These are phyloP conservation scores for Heritiera fomes DNA, from an alignment of 345 rosid species.

Conservation along the genomic window DNA sequence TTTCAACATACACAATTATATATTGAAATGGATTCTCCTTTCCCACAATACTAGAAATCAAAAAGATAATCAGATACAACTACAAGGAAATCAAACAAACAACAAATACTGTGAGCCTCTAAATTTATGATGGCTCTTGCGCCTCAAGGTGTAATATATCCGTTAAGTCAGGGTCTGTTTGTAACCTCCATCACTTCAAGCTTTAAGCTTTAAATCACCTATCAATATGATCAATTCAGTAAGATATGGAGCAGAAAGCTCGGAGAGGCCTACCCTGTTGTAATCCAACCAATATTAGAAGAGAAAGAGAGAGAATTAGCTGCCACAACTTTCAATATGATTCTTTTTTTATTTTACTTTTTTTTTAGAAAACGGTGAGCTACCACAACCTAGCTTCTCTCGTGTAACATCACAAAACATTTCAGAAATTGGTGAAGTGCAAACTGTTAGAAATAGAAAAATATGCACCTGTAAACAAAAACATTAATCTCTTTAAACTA, in stretches of 20 bases:
- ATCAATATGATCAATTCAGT: neutral
- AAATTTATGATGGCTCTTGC: neutral
- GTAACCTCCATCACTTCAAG: neutral
- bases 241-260: too few relatives aligned
- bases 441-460: neutral
- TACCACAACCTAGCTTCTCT: neutral
- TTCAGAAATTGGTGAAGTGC: neutral
- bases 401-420: neutral
- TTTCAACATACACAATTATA: neutral
- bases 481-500: neutral
- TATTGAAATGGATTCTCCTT: neutral
- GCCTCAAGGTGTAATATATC: too few relatives aligned
- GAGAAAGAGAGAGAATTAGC: neutral
- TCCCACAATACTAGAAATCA: neutral
- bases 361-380: neutral
- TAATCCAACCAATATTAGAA: neutral
- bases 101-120: too few relatives aligned
- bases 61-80: neutral
- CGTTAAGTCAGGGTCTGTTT: neutral
- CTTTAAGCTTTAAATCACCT: neutral
- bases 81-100: slow-evolving; percentile 9
- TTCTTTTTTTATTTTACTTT: too few relatives aligned
- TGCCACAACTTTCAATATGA: neutral
- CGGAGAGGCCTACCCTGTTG: neutral
- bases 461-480: slow-evolving; percentile 6